Evolutionary conservation across 2,329 filamentous ascomycete species (phyloP).

Genomic region (Daldinia sp.): DNA sequence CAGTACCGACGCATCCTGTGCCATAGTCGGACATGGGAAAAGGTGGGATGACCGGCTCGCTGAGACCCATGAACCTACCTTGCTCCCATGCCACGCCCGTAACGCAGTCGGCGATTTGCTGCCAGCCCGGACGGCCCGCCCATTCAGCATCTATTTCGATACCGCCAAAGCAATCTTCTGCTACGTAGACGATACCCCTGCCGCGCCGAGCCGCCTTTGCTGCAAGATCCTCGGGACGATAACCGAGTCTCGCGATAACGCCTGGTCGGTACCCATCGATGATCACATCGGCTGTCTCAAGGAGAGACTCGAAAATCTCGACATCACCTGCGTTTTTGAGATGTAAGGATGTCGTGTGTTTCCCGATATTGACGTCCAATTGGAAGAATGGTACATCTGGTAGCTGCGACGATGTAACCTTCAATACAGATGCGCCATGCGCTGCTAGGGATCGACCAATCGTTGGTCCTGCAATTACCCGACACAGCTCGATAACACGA

Average conservation of each 20-base stretch:
- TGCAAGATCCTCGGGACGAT: conserved; percentile 67
- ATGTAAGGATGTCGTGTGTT: conserved; percentile 73
- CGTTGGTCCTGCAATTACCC: conserved; percentile 81
- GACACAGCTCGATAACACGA: conserved; percentile 79
- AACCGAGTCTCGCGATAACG: conserved; percentile 72
- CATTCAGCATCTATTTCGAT: conserved; percentile 65
- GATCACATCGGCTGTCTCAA: conserved; percentile 73
- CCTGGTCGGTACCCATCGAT: conserved; percentile 78
- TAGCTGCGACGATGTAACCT: conserved; percentile 75
- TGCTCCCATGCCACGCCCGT: conserved; percentile 55
- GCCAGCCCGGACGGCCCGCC: conserved; percentile 75
- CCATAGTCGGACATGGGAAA: conserved; percentile 69
- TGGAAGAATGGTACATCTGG: conserved; percentile 80
- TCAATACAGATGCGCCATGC: conserved; percentile 79
- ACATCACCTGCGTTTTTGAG: conserved; percentile 68
- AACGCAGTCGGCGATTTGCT: conserved; percentile 56
- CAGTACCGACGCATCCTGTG: conserved; percentile 52
- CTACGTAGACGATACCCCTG: conserved; percentile 75
- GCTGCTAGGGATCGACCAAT: conserved; percentile 79
- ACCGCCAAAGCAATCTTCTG: conserved; percentile 79
- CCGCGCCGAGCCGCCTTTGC: conserved; percentile 65
- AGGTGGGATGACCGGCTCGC: conserved; percentile 74
- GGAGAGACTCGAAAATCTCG: conserved; percentile 67
- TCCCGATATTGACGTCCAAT: conserved; percentile 78
- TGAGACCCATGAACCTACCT: conserved; percentile 55